Evolutionary conservation across 2,329 filamentous ascomycete genomes (phyloP).

Genomic region (Colletotrichum sublineola): DNA sequence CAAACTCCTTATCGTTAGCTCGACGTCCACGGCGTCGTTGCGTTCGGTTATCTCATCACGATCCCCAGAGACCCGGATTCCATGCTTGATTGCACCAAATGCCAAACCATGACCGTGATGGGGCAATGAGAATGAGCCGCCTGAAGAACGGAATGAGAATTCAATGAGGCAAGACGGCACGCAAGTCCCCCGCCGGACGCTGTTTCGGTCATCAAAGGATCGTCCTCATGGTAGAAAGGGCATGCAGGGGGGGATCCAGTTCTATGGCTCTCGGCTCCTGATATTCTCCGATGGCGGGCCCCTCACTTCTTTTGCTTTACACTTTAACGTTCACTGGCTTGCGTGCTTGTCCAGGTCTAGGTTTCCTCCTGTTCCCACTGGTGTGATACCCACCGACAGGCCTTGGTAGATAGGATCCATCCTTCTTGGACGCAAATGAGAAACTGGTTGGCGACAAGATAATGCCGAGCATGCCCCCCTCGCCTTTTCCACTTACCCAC

Average conservation of each 20-base stretch:
- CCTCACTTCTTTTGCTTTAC: neutral
- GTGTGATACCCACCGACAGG: neutral
- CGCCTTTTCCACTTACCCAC: neutral
- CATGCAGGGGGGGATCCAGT: conserved; percentile 11
- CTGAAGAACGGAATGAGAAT: neutral
- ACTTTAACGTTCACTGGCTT: neutral
- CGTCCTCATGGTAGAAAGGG: neutral
- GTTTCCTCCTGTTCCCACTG: neutral
- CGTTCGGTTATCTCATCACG: neutral
- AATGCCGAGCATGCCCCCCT: neutral
- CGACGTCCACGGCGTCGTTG: neutral
- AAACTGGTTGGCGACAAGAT: neutral
- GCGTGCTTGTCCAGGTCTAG: neutral
- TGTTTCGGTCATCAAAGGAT: neutral
- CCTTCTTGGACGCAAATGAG: neutral
- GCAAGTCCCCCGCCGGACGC: neutral
- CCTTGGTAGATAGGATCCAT: neutral
- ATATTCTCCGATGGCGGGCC: conserved; percentile 30
- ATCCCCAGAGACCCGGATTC: neutral
- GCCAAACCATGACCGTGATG: neutral
- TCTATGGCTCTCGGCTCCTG: conserved; percentile 25
- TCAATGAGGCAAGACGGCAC: neutral
- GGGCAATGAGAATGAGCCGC: neutral
- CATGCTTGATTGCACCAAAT: neutral
- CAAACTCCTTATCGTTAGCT: neutral